Conservation (phyloP, 257 asterid genomes). For the Schizonepeta tenuifolia region DNA sequence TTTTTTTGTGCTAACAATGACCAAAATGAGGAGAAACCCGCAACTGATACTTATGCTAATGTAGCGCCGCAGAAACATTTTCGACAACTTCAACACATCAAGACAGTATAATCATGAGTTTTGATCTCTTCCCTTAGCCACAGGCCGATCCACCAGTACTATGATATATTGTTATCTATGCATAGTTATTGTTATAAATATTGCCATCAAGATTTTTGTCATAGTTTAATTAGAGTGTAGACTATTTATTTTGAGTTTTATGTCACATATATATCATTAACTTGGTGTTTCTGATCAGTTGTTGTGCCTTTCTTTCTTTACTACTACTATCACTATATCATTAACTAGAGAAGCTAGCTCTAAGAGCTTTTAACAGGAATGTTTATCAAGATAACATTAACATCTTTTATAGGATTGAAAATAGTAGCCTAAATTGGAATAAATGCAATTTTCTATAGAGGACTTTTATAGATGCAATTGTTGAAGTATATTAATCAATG, state of each 20-base stretch:
- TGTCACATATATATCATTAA: background rate
- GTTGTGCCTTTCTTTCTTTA: background rate
- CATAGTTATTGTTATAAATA: background rate
- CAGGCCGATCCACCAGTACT: background rate
- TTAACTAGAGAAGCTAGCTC: too few species aligned
- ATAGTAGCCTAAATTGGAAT: too few species aligned
- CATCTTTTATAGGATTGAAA: too few species aligned
- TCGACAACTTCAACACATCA: slow-evolving; percentile 28
- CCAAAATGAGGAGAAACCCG: background rate
- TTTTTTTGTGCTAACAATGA: background rate
- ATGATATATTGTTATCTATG: background rate
- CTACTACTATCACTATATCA: background rate
- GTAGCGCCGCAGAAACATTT: slow-evolving; percentile 17
- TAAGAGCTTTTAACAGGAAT: too few species aligned
- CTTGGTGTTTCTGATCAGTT: background rate
- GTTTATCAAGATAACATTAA: too few species aligned
- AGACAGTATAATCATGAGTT: slow-evolving; percentile 1
- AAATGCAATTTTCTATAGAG: too few species aligned
- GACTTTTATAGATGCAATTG: too few species aligned
- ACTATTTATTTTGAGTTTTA: background rate
- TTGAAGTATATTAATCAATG: too few species aligned
- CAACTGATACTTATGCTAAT: background rate
- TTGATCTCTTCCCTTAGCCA: background rate
- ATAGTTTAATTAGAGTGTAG: background rate
- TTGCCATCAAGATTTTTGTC: background rate